A percentile compares a stretch with the other conserved stretches of the same genome.
phyloP scores from a whole-genome alignment of 2,329 filamentous ascomycete species.

The Neonectria faginata region DNA sequence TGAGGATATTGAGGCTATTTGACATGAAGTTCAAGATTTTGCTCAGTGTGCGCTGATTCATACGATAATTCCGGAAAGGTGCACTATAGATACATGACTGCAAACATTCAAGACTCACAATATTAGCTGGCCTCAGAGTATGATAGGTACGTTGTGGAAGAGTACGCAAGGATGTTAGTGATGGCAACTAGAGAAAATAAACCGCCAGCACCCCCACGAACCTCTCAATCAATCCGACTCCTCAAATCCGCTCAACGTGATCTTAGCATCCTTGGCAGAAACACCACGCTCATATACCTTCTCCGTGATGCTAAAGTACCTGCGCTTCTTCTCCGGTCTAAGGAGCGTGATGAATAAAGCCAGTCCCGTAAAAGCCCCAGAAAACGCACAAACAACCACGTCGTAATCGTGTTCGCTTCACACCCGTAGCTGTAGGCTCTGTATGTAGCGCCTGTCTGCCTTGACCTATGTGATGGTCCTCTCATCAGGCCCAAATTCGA shows the following conservation, averaged over 20 bases:
- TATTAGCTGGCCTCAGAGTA: constrained; percentile 21
- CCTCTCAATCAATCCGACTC: not conserved
- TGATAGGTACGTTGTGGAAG: constrained; percentile 24
- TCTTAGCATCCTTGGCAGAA: not conserved
- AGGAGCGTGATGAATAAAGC: not conserved
- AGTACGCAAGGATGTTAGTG: not conserved
- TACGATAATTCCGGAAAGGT: no score
- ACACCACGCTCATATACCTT: not conserved
- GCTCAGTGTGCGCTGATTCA: no score
- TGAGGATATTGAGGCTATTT: no score
- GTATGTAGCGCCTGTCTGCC: not conserved
- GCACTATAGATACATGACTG: no score
- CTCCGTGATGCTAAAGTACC: not conserved
- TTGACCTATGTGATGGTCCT: not conserved
- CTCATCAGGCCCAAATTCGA: not conserved
- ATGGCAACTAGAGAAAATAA: not conserved
- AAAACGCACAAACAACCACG: not conserved
- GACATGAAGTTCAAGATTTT: no score
- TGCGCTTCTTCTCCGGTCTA: not conserved
- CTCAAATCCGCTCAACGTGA: not conserved
- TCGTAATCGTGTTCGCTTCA: not conserved
- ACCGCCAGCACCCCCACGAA: not conserved
- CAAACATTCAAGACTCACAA: no score
- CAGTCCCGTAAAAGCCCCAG: not conserved
- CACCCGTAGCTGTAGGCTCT: not conserved